Evolutionary conservation across 257 asterid genomes (phyloP), one percentile per base, ranked within the genome.

Genomic region (Plantago ovata): DNA sequence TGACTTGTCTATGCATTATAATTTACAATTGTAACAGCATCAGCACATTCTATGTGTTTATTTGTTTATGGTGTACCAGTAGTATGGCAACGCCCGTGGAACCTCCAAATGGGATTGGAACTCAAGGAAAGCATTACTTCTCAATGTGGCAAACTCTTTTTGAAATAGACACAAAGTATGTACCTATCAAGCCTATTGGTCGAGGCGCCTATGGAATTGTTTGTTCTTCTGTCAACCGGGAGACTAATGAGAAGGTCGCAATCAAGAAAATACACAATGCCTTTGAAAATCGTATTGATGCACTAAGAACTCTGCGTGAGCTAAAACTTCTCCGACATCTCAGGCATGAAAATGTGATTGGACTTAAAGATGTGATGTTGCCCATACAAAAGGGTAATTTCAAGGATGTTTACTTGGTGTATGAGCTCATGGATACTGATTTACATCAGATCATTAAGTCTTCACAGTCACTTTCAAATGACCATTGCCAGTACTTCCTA

Each of bases 171-270:
- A 79, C 75, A 15, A 82, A 82, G 57, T 82, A 82, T 55, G 82
- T 79, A 42, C 90, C 90, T 10, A 82, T 82, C 69, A 79, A 82
- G 75, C 86, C 90, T 9, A 82, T 82, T 61, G 86, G 86, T 38
- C 77, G 90, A 59, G 90, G 90, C 38, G 90, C 90, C 56, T 79
- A 79, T 58, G 90, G 90, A 12, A 79, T 82, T 56, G 90, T 82
- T 21, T 82, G 90, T 57, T 82, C 90, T 58, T 82, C 86, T 38
- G 52, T 82, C 62, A 77, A 79, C 70, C 65, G 72, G 60, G 90
- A 82, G 22, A 72, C 80, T n/a, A 72, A 70, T 45, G 90, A 82
- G 52, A 82, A 79, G 75, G 90, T 79, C 39, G 90, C 90, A 21
- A 82, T 79, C 43, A 82, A 82, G 68, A 82, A 76, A 75, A 79